These are phyloP conservation scores for Tulasnella sp. DNA, from an alignment of 768 basidiomycete genomes.

Conservation along the genomic window DNA sequence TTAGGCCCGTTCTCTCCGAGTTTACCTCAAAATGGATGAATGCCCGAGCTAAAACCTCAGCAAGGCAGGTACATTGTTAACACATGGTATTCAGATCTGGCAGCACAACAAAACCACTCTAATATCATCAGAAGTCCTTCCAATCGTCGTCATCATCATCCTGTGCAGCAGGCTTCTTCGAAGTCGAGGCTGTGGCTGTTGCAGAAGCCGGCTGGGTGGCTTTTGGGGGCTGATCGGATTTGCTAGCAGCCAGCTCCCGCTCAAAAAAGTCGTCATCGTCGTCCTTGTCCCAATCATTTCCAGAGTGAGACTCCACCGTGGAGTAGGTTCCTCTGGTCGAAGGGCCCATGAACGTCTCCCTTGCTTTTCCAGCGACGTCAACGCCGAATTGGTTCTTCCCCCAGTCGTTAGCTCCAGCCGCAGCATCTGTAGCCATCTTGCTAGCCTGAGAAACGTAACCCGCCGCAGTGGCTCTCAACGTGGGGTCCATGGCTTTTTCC, in stretches of 20 bases:
- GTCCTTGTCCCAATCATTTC: conserved; percentile 30
- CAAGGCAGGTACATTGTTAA: neutral
- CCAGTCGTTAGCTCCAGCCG: conserved; percentile 74
- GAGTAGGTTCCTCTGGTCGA: conserved; percentile 33
- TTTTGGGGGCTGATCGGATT: conserved; percentile 36
- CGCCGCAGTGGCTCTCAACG: conserved; percentile 71
- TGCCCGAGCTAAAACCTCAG: conserved; percentile 12
- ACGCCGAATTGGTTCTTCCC: conserved; percentile 76
- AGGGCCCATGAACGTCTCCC: conserved; percentile 59
- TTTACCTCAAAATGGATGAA: neutral
- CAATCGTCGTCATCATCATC: conserved; percentile 61
- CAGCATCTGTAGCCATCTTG: conserved; percentile 63
- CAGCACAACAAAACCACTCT: conserved; percentile 24
- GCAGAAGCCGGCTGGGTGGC: neutral
- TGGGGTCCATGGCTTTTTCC: conserved; percentile 79
- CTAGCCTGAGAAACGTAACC: conserved; percentile 73
- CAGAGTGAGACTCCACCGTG: conserved; percentile 30
- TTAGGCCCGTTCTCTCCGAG: conserved; percentile 10
- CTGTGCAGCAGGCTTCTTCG: conserved; percentile 45
- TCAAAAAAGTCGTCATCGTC: conserved; percentile 38
- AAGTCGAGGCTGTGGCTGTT: conserved; percentile 30
- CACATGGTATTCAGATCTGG: conserved; percentile 8
- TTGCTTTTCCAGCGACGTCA: conserved; percentile 77
- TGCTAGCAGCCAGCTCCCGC: conserved; percentile 35
- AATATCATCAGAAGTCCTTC: conserved; percentile 73